phyloP scores from a whole-genome alignment of 2,329 filamentous ascomycete species.

The Penicillium verrucosum region DNA sequence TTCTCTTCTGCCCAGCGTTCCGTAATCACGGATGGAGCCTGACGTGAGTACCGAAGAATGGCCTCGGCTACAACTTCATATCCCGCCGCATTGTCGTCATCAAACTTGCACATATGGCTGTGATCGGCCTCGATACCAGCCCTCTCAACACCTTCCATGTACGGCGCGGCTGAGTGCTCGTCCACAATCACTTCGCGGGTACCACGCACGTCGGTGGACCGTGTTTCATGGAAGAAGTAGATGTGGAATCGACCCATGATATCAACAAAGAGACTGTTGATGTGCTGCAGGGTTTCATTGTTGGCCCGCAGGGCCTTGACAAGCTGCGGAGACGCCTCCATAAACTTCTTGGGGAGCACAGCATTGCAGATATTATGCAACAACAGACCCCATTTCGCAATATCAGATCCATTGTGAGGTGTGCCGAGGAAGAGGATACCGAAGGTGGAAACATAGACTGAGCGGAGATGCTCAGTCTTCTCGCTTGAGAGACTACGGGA shows the following conservation, averaged over 20 bases:
- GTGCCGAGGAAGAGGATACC: conserved; percentile 75
- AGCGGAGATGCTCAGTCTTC: conserved; percentile 62
- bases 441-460: conserved; percentile 71
- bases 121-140: conserved; percentile 75
- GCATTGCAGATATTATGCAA: conserved; percentile 66
- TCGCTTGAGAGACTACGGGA: conserved; percentile 60
- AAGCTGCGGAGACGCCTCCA: conserved; percentile 66
- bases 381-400: conserved; percentile 65
- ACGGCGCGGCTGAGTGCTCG: conserved; percentile 65
- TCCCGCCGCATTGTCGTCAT: conserved; percentile 61
- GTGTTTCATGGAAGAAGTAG: conserved; percentile 73
- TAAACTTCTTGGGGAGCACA: conserved; percentile 62
- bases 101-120: conserved; percentile 70
- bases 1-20: conserved; percentile 61
- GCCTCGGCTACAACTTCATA: conserved; percentile 56
- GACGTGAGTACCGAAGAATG: conserved; percentile 46
- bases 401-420: conserved; percentile 67
- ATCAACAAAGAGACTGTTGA: conserved; percentile 70
- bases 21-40: conserved; percentile 54
- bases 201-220: conserved; percentile 66
- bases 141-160: conserved; percentile 65
- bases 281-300: conserved; percentile 70
- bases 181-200: conserved; percentile 66
- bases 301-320: conserved; percentile 69
- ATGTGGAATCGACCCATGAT: conserved; percentile 69